Base-by-base conservation (phyloP, 2,329 filamentous ascomycete genomes). In the Rhexocercosporidium sp. region DNA sequence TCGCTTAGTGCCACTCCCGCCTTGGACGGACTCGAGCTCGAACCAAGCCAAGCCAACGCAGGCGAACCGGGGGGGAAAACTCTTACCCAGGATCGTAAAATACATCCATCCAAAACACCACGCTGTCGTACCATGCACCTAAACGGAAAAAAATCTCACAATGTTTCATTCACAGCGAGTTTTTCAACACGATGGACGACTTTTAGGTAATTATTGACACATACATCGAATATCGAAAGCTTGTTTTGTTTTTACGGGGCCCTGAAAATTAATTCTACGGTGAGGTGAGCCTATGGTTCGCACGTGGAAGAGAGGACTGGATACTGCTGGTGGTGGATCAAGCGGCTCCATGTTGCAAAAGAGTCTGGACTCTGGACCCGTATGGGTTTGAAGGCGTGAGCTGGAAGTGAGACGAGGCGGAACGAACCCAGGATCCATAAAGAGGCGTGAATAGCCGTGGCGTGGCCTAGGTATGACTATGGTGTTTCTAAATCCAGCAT, bases 361-460 rank as follows among this genome's bases (percentile, higher is more conserved):
- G n/a, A n/a, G n/a, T n/a, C n/a, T n/a, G n/a, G n/a, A n/a, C n/a
- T n/a, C n/a, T n/a, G n/a, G n/a, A n/a, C n/a, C n/a, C n/a, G n/a
- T n/a, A n/a, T n/a, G n/a, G n/a, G n/a, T n/a, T n/a, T n/a, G n/a
- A n/a, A n/a, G 44, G 22, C 5, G 16, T n/a, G 44, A 47, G n/a
- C 1, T 5, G 22, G 22, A 25, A 2, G 25, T 51, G 22, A 51
- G 20, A 51, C 5, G 47, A 51, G 9, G 16, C 9, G 16, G 22
- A 29, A 2, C 22, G 22, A 3, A 51, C 16, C 16, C 22, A 22
- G 29, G 37, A 22, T 57, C 54, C 54, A 39, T 34, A 25, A 12
- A 11, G 54, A 57, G 54, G 54, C 54, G 54, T 57, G 54, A 57
- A 57, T 57, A 57, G 54, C 41, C 41, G 41, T 44, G 41, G n/a